Evolutionary conservation across 352 stramenopile genomes (phyloP).

Genomic region (Globisporangium orthogonon): DNA sequence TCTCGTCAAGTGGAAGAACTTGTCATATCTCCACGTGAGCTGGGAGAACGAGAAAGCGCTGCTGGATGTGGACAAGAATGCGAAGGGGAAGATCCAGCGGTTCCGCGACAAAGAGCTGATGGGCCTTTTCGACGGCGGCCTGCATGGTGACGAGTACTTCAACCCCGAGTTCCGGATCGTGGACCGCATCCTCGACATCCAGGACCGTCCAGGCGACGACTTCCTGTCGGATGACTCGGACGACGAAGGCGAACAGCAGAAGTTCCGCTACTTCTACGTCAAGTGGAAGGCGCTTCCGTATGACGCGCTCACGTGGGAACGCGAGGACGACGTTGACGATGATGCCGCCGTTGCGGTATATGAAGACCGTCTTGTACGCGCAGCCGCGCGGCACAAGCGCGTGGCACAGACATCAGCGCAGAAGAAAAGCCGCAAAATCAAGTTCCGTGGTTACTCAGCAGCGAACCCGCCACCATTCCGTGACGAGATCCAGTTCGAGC

Average conservation of each 20-base stretch:
- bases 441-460: slow-evolving; percentile 70
- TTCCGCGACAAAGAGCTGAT: slow-evolving; percentile 74
- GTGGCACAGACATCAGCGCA: slow-evolving; percentile 22
- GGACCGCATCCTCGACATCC: slow-evolving; percentile 86
- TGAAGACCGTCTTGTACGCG: slow-evolving; percentile 50
- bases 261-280: slow-evolving; percentile 93
- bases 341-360: slow-evolving; percentile 81
- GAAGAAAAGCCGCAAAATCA: slow-evolving; percentile 45
- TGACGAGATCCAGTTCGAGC: slow-evolving; percentile 52
- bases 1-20: slow-evolving; percentile 87
- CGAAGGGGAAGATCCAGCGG: slow-evolving; percentile 83
- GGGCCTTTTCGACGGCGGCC: slow-evolving; percentile 33
- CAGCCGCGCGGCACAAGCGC: slow-evolving; percentile 44
- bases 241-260: slow-evolving; percentile 24
- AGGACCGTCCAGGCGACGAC: slow-evolving; percentile 64
- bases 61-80: slow-evolving; percentile 77
- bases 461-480: slow-evolving; percentile 52
- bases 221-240: slow-evolving; percentile 45
- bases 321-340: slow-evolving; percentile 92
- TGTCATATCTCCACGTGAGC: slow-evolving; percentile 88
- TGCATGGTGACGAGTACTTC: slow-evolving; percentile 87
- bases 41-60: slow-evolving; percentile 87
- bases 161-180: slow-evolving; percentile 87
- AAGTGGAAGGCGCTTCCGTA: slow-evolving; percentile 99
- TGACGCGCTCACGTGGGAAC: slow-evolving; percentile 98